phyloP scores from a whole-genome alignment of 805 yeast genomes.

The Saccharomyces mikatae region DNA sequence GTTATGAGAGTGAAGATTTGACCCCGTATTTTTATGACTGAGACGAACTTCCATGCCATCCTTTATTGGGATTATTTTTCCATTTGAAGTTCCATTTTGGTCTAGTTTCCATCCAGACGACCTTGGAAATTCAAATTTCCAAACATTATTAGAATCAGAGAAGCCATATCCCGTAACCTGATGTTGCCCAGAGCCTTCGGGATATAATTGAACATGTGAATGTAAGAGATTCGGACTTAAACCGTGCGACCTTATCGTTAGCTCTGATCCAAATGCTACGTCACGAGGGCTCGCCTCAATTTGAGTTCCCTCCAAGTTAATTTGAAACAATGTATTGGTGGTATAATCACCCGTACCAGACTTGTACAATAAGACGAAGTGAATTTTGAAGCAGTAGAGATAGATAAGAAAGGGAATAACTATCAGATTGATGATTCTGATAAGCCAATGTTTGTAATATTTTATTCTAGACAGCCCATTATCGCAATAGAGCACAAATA shows the following conservation, averaged over 20 bases:
- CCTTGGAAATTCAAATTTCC: conserved; percentile 48
- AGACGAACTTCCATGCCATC: conserved; percentile 59
- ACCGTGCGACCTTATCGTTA: conserved; percentile 54
- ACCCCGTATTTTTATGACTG: conserved; percentile 51
- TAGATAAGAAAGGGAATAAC: conserved; percentile 65
- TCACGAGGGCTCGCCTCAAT: conserved; percentile 65
- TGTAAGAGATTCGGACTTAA: conserved; percentile 66
- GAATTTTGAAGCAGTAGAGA: conserved; percentile 66
- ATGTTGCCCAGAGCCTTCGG: conserved; percentile 70
- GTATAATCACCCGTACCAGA: conserved; percentile 93
- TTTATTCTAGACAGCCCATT: conserved; percentile 20
- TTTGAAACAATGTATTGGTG: conserved; percentile 84
- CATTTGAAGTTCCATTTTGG: conserved; percentile 17
- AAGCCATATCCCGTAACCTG: conserved; percentile 75
- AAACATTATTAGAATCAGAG: conserved; percentile 66
- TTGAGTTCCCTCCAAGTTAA: conserved; percentile 63
- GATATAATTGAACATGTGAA: conserved; percentile 64
- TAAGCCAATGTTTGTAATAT: conserved; percentile 60
- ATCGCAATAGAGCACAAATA: conserved; percentile 37
- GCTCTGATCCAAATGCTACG: conserved; percentile 44
- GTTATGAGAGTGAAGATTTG: conserved; percentile 66
- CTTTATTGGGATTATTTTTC: conserved; percentile 28
- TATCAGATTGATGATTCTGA: conserved; percentile 59
- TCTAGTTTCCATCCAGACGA: conserved; percentile 31
- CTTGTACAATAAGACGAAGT: conserved; percentile 63